Evolutionary conservation across 2,329 filamentous ascomycete species (phyloP).

Genomic region (Aspergillus aculeatinus): DNA sequence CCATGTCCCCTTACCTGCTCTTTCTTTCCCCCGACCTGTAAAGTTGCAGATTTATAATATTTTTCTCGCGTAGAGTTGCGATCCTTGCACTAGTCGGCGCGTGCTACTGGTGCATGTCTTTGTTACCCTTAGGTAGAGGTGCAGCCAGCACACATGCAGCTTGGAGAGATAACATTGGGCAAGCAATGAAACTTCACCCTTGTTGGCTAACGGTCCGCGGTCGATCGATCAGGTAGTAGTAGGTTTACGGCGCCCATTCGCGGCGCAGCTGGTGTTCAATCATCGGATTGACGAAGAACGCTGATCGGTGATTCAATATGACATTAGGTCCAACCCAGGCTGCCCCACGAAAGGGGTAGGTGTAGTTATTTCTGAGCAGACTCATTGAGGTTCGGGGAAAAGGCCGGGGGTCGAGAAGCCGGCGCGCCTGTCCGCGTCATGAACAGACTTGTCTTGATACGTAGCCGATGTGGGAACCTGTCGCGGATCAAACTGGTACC

Average conservation of each 20-base stretch:
- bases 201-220: background rate
- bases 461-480: background rate
- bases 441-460: background rate
- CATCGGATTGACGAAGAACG: background rate
- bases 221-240: background rate
- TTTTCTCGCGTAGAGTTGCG: background rate
- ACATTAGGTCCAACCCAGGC: background rate
- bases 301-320: background rate
- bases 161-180: background rate
- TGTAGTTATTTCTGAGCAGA: no score
- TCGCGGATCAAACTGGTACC: background rate
- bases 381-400: background rate
- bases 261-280: background rate
- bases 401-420: background rate
- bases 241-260: background rate
- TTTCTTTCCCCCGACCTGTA: background rate
- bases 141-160: background rate
- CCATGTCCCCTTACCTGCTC: background rate
- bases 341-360: background rate
- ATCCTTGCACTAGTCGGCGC: background rate
- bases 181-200: background rate
- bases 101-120: background rate
- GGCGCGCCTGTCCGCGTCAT: background rate
- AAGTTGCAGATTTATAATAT: background rate
- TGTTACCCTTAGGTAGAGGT: background rate